Base-by-base conservation (phyloP, 176 grass and related monocot genomes). In the Oryza meyeriana region DNA sequence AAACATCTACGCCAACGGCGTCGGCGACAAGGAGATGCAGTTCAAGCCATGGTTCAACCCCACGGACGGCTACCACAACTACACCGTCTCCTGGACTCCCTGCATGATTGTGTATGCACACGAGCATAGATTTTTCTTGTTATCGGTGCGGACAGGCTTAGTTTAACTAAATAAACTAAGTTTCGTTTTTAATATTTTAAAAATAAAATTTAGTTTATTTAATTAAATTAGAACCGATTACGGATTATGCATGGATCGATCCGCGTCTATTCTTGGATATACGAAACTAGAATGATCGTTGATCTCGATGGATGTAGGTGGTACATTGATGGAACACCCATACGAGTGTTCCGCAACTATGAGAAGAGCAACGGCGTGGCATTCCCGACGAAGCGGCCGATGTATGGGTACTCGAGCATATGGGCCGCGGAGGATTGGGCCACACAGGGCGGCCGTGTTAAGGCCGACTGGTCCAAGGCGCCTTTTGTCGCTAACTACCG, bases 1-100 rank as follows among this genome's bases (percentile, higher is more conserved):
- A 26, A 97, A 97, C 82, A 32, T 97, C 63, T 97, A 83, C 72
- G 22, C 85, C 45, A 22, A 85, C n/a, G 94, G 92, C 35, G 48
- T 63, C 12, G 92, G 90, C 30, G 73, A 81, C 7, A 90, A 85
- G 71, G 92, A 97, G 84, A 79, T 90, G 78, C 94, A 97, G 71
- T 92, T 97, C 83, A 65, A 58, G 45, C 92, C 92, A 4, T 97
- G 94, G 94, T 94, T 94, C 73, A 80, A 97, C 66, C 91, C 91
- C 55, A 92, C 94, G 47, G 8, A 30, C 1, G 94, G 79, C 75
- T 87, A 32, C 87, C 94, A 97, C 87, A 97, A 86, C 74, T 94
- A 97, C 87, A 92, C 94, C 70, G 88, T 97, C 74, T 86, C 83
- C 14, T 97, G 94, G 94, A 92, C 64, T 33, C 89, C 92, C 50